Evolutionary conservation across 768 basidiomycete species (phyloP), one percentile per base, ranked within the genome.

Genomic region (Leccinum imitatum): DNA sequence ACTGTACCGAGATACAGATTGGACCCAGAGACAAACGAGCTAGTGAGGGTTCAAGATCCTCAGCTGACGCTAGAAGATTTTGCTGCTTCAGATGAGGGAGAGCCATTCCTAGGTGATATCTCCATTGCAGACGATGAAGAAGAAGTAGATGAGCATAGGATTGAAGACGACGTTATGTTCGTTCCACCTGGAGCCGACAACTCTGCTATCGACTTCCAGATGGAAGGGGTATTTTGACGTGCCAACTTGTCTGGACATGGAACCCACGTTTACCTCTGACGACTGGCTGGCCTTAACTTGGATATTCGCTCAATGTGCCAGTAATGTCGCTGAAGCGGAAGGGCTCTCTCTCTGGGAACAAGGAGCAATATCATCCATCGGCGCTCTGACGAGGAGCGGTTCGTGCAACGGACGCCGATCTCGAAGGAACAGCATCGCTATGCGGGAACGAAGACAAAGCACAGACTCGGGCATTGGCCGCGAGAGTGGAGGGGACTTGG

Each of bases 81-180:
- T 7, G 25, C 4, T 4, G 35, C 11, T 3, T 14, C 15, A 30
- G 51, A 50, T 17, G 56, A 31, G 23, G 50, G 19, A 3, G 41
- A 15, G 9, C 6, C 2, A 8, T 31, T 15, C 17, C 50, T 13
- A 23, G 51, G 11, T 53, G 30, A 31, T 9, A 2, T 14, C 5
- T n/a, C 7, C 6, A 30, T 10, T 3, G 23, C n/a, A 30, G 48
- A 47, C 17, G 54, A 31, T 19, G 46, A 47, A 19, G 46, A 47
- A 21, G 46, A 23, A 19, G 53, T 33, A 27, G 62, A 52, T 5
- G 54, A 37, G 15, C 37, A 23, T 35, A 50, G 58, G 14, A 39
- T 21, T 23, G 61, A 51, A 41, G 68, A 70, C 9, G 66, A 69
- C 30, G 44, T 6, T 8, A 70, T 65, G 0, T 47, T 65, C 7